Percentiles rank a stretch among this genome's conserved stretches.
Evolutionary conservation across 108 stramenopile genomes (phyloP).

Genomic region (Parietichytrium sp.): DNA sequence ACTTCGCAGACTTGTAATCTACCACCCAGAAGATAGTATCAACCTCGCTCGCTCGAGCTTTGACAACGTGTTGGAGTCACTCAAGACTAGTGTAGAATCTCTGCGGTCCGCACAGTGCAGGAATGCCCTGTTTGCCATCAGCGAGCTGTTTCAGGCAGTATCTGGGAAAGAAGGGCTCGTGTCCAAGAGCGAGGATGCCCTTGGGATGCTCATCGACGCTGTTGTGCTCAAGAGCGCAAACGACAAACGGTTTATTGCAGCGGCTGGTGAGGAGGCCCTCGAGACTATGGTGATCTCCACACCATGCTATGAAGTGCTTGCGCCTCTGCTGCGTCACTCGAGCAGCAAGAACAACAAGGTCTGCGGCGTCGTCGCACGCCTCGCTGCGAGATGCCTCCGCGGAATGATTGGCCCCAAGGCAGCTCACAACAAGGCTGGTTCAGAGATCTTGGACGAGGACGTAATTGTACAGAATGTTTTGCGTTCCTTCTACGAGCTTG

Average conservation of each 20-base stretch:
- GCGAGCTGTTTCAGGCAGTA: neutral
- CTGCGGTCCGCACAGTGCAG: conserved; percentile 26
- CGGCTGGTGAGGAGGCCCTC: conserved; percentile 13
- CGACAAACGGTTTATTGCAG: conserved; percentile 32
- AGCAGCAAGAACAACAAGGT: conserved; percentile 24
- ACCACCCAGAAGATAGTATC: neutral
- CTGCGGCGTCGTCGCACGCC: neutral
- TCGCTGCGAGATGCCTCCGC: neutral
- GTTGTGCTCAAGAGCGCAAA: neutral
- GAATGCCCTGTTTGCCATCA: conserved; percentile 11
- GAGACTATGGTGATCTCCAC: conserved; percentile 7
- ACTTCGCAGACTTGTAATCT: neutral
- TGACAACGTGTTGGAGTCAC: neutral
- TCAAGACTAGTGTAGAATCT: conserved; percentile 24
- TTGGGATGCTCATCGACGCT: neutral
- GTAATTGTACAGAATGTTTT: neutral
- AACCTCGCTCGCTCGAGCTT: neutral
- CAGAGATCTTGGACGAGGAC: neutral
- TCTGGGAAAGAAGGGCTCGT: neutral
- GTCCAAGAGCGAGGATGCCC: neutral
- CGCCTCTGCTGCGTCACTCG: neutral
- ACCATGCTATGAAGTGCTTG: neutral
- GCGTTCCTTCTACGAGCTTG: neutral
- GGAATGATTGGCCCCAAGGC: neutral
- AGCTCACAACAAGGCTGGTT: neutral